Evolutionary conservation across 805 yeast species (phyloP).

Genomic region (Ogataea polymorpha): DNA sequence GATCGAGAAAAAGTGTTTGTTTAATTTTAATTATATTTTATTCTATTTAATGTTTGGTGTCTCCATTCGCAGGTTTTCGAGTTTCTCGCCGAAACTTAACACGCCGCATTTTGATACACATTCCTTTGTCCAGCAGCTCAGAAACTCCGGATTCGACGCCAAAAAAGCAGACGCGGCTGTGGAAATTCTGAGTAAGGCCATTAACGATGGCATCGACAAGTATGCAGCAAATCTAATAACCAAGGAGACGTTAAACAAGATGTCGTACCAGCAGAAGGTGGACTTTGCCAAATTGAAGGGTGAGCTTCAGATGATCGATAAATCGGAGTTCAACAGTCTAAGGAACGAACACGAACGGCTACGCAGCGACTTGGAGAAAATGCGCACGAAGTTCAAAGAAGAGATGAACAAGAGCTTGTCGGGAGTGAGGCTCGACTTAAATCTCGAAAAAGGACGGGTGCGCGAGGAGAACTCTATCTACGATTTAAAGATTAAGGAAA

Average conservation of each 20-base stretch:
- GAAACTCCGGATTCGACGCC: slow-evolving; percentile 62
- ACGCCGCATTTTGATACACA: slow-evolving; percentile 67
- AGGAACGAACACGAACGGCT: slow-evolving; percentile 86
- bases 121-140: slow-evolving; percentile 61
- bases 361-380: slow-evolving; percentile 78
- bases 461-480: slow-evolving; percentile 92
- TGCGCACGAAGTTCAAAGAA: slow-evolving; percentile 80
- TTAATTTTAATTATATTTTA: neutral
- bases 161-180: slow-evolving; percentile 82
- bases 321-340: slow-evolving; percentile 75
- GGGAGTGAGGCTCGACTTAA: slow-evolving; percentile 84
- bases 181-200: slow-evolving; percentile 64
- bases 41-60: neutral
- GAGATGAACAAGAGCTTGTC: slow-evolving; percentile 89
- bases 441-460: slow-evolving; percentile 91
- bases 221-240: slow-evolving; percentile 79
- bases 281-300: slow-evolving; percentile 94
- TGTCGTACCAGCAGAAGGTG: slow-evolving; percentile 93
- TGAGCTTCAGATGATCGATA: slow-evolving; percentile 84
- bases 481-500: slow-evolving; percentile 90
- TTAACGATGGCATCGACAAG: slow-evolving; percentile 75
- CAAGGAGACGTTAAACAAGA: slow-evolving; percentile 74
- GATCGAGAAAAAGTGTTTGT: neutral
- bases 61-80: slow-evolving; percentile 2
- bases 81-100: slow-evolving; percentile 1